These are phyloP conservation scores for Entomophthora muscae DNA, from an alignment of 371 early-diverging fungal species.

Conservation along the genomic window DNA sequence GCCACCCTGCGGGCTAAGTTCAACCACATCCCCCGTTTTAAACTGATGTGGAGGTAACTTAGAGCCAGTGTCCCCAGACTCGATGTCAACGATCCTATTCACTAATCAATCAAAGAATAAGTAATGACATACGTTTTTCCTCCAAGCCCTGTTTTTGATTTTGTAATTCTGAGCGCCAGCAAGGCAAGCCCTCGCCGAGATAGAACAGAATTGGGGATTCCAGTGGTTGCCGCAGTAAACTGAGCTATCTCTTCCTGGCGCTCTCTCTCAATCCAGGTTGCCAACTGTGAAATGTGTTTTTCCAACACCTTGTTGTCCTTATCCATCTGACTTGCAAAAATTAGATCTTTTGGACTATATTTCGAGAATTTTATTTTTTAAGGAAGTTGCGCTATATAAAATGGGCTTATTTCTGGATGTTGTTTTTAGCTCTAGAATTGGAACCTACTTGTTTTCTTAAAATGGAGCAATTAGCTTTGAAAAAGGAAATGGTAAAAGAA, in stretches of 20 bases:
- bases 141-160: background rate
- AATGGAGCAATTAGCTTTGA: no score
- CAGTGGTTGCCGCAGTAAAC: background rate
- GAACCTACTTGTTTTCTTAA: no score
- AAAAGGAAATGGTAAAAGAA: no score
- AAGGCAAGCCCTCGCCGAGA: background rate
- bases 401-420: no score
- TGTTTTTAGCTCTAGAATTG: no score
- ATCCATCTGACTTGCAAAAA: background rate
- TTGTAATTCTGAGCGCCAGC: background rate
- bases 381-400: no score
- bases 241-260: background rate
- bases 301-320: background rate
- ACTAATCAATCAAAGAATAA: background rate
- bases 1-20: background rate
- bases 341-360: no score
- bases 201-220: background rate
- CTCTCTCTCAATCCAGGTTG: background rate
- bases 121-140: background rate
- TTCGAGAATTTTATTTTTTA: no score
- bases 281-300: background rate
- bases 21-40: slow-evolving; percentile 49
- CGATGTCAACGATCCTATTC: slow-evolving; percentile 8
- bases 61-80: background rate
- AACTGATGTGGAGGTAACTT: slow-evolving; percentile 42